Base-by-base conservation (phyloP, 2,329 filamentous ascomycete species). In the Arthroderma sp. region DNA sequence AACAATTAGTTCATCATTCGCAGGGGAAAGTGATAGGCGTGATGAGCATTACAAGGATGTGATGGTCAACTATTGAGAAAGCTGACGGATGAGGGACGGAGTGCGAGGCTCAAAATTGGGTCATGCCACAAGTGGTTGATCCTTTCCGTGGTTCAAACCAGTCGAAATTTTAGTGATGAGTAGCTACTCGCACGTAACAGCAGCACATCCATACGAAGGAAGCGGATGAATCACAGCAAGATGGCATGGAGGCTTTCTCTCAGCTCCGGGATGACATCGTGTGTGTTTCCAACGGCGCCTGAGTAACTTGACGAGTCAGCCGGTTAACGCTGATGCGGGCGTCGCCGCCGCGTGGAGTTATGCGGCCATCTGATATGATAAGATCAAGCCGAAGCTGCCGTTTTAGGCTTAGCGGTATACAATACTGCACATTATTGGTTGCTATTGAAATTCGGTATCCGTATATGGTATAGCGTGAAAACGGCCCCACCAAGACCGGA, bases 341-440 rank as follows among this genome's bases (percentile, higher is more conserved):
- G n/a, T 7, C 7, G 27, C 28, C 15, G 11, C 29, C 33, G 11
- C 32, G 11, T 8, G 6, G 4, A 43, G 36, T 34, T 40, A 41
- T 41, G 31, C 44, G 44, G 45, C 43, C 43, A 52, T 52, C 50
- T 42, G 50, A 52, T 52, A 52, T 47, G 50, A 52, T 52, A 51
- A 51, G 50, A 51, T 51, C 38, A 44, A 32, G 39, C 30, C 37
- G 37, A 36, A 28, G 33, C 15, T 28, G 3, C 38, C 9, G 6
- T 3, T 31, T 40, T 7, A 10, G 29, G 39, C 11, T 11, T 41
- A 40, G 38, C 8, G 5, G 27, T 5, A 22, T 22, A 2, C 15
- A 22, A 22, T 22, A 22, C 3, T 22, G 15, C 15, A 22, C 3
- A 2, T 34, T 11, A 34, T 34, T 34, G 32, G 32, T 11, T 34